Base-by-base conservation (phyloP, 208 protist genomes). In the Phytomonas serpens region DNA sequence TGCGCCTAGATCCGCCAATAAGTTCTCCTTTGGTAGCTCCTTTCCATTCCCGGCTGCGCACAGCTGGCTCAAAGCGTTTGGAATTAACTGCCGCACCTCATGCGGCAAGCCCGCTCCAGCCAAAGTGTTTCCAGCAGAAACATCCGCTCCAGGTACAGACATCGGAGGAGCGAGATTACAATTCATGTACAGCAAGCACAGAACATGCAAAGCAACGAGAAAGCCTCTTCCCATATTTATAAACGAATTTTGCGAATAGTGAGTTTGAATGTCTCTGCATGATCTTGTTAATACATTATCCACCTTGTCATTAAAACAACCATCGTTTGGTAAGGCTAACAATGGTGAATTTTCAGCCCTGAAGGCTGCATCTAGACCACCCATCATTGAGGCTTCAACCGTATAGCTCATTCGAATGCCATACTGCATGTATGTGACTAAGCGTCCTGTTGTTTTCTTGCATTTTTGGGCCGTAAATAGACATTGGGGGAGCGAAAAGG, bases 331-430 rank as follows among this genome's bases (percentile, higher is more conserved):
- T 29, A 38, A 27, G 38, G 3, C 34, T 51, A 64, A 31, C 33
- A 37, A 40, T n/a, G 37, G 31, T 61, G 51, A 72, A 33, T 5
- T 52, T 27, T 34, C 74, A 78, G 34, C 37, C 14, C 7, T 71
- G 74, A 61, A 27, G 23, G 7, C 72, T 69, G 7, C 69, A 74
- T 13, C 47, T 57, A 76, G 62, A 16, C 92, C 92, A 11, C 93
- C 93, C 77, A 94, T 92, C 89, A 96, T 94, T n/a, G 91, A 93
- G n/a, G 86, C 85, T 73, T 99, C 97, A 34, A 99, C 71, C 27
- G 90, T 97, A 78, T 95, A 98, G 77, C 89, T 94, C 89, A 98
- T 98, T 57, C 90, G 84, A 69, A 99, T 90, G 40, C 85, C 85
- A 73, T 93, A 89, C 76, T 98, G 87, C 14, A 84, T 79, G 80